A percentile compares a stretch with the other conserved stretches of the same genome.
These are phyloP conservation scores for Raddia distichophylla DNA, from an alignment of 176 grass and related monocot species.

Conservation along the genomic window DNA sequence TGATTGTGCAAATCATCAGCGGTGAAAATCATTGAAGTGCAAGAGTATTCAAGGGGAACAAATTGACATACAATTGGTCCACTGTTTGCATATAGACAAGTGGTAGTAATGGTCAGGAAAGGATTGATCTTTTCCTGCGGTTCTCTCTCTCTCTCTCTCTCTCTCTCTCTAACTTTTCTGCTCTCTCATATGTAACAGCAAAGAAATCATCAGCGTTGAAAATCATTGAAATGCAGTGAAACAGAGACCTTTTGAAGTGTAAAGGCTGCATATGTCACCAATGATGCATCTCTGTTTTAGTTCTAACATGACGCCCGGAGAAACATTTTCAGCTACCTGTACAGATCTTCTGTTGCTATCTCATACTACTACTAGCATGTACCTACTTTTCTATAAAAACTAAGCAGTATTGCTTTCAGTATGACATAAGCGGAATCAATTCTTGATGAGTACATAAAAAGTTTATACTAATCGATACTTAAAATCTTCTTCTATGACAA, in stretches of 20 bases:
- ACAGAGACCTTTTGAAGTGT: not conserved
- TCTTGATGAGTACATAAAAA: not conserved
- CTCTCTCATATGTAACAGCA: not conserved
- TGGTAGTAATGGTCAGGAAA: conserved; percentile 17
- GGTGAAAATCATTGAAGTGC: no score
- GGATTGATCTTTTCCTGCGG: conserved; percentile 30
- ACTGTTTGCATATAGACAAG: conserved; percentile 20
- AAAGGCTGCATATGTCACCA: conserved; percentile 19
- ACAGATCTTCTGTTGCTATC: conserved; percentile 12
- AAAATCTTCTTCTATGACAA: conserved; percentile 4
- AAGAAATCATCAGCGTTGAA: conserved; percentile 3
- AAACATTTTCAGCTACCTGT: conserved; percentile 17
- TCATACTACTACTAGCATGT: not conserved
- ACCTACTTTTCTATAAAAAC: conserved; percentile 22
- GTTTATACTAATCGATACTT: not conserved
- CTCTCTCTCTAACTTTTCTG: not conserved
- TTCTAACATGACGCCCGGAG: conserved; percentile 17
- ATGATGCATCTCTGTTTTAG: conserved; percentile 14
- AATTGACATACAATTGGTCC: not conserved
- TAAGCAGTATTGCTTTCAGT: conserved; percentile 35
- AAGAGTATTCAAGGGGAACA: conserved; percentile 4
- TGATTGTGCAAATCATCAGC: no score
- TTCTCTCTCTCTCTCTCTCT: not conserved
- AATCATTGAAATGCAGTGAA: conserved; percentile 16
- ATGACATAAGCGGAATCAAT: conserved; percentile 32